Conservation (phyloP, 768 basidiomycete species). For the Neoboletus magnificus region DNA sequence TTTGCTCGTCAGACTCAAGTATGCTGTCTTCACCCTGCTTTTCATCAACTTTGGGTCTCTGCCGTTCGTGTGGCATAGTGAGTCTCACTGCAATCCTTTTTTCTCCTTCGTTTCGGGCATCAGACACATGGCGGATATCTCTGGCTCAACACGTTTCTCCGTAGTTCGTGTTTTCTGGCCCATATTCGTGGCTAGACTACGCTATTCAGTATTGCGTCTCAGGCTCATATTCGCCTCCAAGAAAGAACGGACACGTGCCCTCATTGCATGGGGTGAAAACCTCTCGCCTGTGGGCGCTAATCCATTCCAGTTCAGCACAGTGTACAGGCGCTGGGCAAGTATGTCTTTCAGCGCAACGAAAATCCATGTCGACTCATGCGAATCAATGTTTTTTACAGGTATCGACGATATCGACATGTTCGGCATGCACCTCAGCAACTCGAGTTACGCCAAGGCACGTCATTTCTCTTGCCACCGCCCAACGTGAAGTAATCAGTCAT, state of each 20-base stretch:
- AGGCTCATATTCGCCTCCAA: slow-evolving; percentile 39
- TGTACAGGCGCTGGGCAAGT: slow-evolving; percentile 56
- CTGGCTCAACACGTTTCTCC: not conserved
- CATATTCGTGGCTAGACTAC: slow-evolving; percentile 35
- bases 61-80: slow-evolving; percentile 69
- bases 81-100: slow-evolving; percentile 25
- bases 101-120: too few relatives aligned
- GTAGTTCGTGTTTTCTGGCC: slow-evolving; percentile 56
- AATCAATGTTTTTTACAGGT: slow-evolving; percentile 35
- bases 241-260: slow-evolving; percentile 29
- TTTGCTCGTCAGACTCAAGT: slow-evolving; percentile 17
- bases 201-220: slow-evolving; percentile 32
- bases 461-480: fast-evolving
- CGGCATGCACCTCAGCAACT: slow-evolving; percentile 79
- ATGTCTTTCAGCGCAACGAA: not conserved
- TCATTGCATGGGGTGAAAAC: slow-evolving; percentile 44
- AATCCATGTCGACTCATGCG: not conserved
- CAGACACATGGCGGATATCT: not conserved
- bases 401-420: slow-evolving; percentile 62
- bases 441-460: slow-evolving; percentile 70
- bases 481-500: not conserved
- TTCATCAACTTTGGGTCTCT: slow-evolving; percentile 59
- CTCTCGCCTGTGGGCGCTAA: slow-evolving; percentile 52
- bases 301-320: slow-evolving; percentile 47
- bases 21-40: slow-evolving; percentile 38